Base-by-base conservation (phyloP, 805 yeast species). In the Sungouiella thailandica region DNA sequence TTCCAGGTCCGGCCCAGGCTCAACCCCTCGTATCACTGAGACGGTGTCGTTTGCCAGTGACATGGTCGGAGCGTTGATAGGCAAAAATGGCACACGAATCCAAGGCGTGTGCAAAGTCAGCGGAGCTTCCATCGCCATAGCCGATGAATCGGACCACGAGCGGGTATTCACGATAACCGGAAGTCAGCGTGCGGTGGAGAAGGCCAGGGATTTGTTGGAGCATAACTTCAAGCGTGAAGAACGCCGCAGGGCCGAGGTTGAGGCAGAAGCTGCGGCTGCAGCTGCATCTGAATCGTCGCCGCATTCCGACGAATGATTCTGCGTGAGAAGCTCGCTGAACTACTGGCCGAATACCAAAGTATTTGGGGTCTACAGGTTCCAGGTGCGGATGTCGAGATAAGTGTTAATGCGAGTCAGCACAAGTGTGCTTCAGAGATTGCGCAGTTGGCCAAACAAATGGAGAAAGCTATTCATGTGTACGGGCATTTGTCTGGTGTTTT, bases 11-110 rank as follows among this genome's bases (percentile, higher is more conserved):
- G n/a, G n/a, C n/a, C n/a, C n/a, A n/a, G n/a, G n/a, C n/a, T n/a
- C n/a, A n/a, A n/a, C n/a, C n/a, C 39, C 34, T 22, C 29, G 23
- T 7, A 31, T 31, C 14, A 46, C 74, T 5, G 70, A 72, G 27
- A 58, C 69, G 3, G 62, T 78, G 13, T 65, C 74, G 18, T 82
- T 86, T 53, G 86, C 94, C 24, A 80, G 82, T 45, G 85, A 79
- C 40, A 78, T 79, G 63, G 95, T 88, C 28, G 96, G 96, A 27
- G 90, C 95, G 32, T 68, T 88, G 35, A 85, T 88, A 48, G 96
- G 96, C 39, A 81, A 82, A 46, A 78, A 80, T 44, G 96, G 96
- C 25, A 65, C 84, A 18, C 75, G 94, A 60, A 86, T 88, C 46
- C 93, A 83, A 57, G 94, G 88, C 41, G 81, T 88, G 32, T 74